These are phyloP conservation scores for Candida sp. DNA, from an alignment of 1,139 yeast genomes.

Conservation along the genomic window DNA sequence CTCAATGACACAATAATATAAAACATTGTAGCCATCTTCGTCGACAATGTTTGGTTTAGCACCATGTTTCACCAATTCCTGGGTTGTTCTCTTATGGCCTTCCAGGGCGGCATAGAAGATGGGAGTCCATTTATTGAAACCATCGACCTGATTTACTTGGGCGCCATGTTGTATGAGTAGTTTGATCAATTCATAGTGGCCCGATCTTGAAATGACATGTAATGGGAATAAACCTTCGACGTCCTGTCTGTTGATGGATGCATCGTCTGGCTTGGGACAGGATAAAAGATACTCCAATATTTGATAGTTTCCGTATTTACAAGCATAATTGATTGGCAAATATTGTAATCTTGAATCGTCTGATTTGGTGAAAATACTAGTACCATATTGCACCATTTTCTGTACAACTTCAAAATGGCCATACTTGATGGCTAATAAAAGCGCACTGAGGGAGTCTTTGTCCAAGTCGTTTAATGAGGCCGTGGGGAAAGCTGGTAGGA, in stretches of 20 bases:
- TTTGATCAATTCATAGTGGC: slow-evolving; percentile 66
- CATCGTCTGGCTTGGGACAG: slow-evolving; percentile 21
- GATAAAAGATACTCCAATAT: slow-evolving; percentile 61
- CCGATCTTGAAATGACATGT: slow-evolving; percentile 86
- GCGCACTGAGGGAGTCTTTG: slow-evolving; percentile 76
- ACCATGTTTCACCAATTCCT: slow-evolving; percentile 65
- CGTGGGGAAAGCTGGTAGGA: slow-evolving; percentile 37
- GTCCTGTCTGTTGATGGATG: slow-evolving; percentile 52
- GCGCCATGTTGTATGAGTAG: slow-evolving; percentile 72
- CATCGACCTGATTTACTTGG: slow-evolving; percentile 75
- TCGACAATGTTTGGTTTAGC: slow-evolving; percentile 76
- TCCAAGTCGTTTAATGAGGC: slow-evolving; percentile 52
- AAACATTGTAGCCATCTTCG: slow-evolving; percentile 77
- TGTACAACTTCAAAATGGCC: slow-evolving; percentile 56
- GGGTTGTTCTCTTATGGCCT: slow-evolving; percentile 73
- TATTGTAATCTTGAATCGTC: slow-evolving; percentile 54
- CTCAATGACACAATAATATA: slow-evolving; percentile 91
- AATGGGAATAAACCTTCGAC: slow-evolving; percentile 88
- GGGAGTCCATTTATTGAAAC: slow-evolving; percentile 92
- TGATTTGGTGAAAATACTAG: slow-evolving; percentile 54
- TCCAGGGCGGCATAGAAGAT: slow-evolving; percentile 87
- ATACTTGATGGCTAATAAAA: slow-evolving; percentile 73
- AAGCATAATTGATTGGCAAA: slow-evolving; percentile 85
- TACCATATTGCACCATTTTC: slow-evolving; percentile 41
- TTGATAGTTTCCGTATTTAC: slow-evolving; percentile 75